A percentile compares a stretch with the other conserved stretches of the same genome.
phyloP scores from a whole-genome alignment of 179 eudicot genomes.

The Silene coronaria region DNA sequence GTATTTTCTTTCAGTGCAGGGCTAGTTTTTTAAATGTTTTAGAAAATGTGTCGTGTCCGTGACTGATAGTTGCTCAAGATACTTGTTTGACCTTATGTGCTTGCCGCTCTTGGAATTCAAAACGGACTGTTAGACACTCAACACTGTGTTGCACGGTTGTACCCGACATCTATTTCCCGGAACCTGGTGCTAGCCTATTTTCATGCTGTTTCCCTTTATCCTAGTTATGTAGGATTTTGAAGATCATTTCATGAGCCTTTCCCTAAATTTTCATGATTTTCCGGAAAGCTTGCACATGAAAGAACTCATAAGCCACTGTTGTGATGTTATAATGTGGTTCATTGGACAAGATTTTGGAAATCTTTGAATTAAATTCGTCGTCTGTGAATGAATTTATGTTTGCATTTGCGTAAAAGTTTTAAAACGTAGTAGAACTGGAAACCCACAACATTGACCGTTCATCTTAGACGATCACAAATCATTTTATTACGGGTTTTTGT shows the following conservation, averaged over 20 bases:
- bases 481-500: background rate
- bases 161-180: background rate
- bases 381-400: background rate
- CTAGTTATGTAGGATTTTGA: too few relatives aligned
- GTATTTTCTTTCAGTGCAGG: too few relatives aligned
- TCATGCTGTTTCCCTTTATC: too few relatives aligned
- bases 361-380: background rate
- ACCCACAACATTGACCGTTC: background rate
- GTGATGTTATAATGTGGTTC: background rate
- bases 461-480: background rate
- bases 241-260: too few relatives aligned
- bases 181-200: background rate
- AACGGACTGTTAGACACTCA: background rate
- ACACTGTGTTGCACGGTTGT: background rate
- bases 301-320: background rate
- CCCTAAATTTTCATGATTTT: too few relatives aligned
- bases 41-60: too few relatives aligned
- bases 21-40: too few relatives aligned
- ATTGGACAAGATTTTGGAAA: background rate
- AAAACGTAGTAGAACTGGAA: too few relatives aligned
- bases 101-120: background rate
- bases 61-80: background rate
- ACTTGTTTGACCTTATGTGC: background rate
- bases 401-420: too few relatives aligned
- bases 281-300: too few relatives aligned